These are phyloP conservation scores for Yamadazyma jaroonii DNA, from an alignment of 1,139 yeast species.

Conservation along the genomic window DNA sequence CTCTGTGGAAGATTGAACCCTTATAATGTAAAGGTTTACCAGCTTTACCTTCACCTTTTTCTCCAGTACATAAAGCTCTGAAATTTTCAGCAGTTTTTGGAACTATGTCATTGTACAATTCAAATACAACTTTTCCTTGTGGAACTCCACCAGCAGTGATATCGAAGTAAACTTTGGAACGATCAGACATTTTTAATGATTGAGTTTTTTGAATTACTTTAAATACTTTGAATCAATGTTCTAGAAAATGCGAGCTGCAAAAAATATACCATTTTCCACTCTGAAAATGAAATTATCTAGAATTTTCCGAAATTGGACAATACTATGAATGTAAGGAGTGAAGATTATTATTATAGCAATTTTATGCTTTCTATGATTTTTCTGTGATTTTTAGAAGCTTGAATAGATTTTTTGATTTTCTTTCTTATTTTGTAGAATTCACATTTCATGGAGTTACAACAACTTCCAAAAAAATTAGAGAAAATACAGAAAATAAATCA, in stretches of 20 bases:
- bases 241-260: slow-evolving; percentile 6
- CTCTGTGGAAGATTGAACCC: slow-evolving; percentile 85
- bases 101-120: slow-evolving; percentile 73
- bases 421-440: neutral
- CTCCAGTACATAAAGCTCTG: slow-evolving; percentile 87
- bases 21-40: slow-evolving; percentile 74
- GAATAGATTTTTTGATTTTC: no score
- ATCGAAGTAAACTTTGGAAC: slow-evolving; percentile 69
- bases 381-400: no score
- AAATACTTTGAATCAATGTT: slow-evolving; percentile 1
- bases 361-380: no score
- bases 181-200: slow-evolving; percentile 7
- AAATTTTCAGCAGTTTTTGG: slow-evolving; percentile 95
- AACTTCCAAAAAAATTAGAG: no score
- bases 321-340: no score
- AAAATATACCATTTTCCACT: no score
- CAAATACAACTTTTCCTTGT: slow-evolving; percentile 74
- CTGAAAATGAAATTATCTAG: neutral
- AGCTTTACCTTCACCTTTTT: slow-evolving; percentile 63
- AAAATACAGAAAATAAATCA: neutral
- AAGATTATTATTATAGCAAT: no score
- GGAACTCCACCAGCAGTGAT: slow-evolving; percentile 63
- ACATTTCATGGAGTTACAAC: no score
- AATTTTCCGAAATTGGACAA: no score
- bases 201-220: neutral